Evolutionary conservation across 345 rosid genomes (phyloP), one percentile per base, ranked within the genome.

Genomic region (Viola odorata): DNA sequence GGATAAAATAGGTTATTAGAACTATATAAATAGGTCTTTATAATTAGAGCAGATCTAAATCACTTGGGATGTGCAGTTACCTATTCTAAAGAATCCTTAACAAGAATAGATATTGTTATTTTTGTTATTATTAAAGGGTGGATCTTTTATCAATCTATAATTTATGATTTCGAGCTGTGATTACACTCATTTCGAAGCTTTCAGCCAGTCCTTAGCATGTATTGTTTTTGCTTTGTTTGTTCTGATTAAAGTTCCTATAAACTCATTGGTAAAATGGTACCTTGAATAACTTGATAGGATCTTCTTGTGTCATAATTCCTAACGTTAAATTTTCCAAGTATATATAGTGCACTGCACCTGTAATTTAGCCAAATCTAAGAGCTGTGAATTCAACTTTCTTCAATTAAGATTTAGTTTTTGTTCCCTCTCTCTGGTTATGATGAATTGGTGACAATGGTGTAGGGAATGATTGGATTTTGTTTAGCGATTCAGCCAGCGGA

Each of bases 401-500:
- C n/a, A 9, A 9, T 7, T 2, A 47, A 6, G 10, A 47, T 12
- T 47, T 7, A 4, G 11, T 0, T 9, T n/a, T 47, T 10, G 12
- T 47, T n/a, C 4, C 4, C 12, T 45, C 50, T 11, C 5, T 10
- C 11, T 48, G 48, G 17, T 15, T 37, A 37, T 10, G 36, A 45
- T 45, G 54, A 66, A 60, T 41, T 63, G 36, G 44, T 55, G 37
- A 62, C 50, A 59, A 49, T 64, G 50, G 13, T 72, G 66, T 77
- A 85, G 91, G 96, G 80, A 40, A 17, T 60, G 10, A 52, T 50
- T 41, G 85, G 78, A 54, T 88, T 83, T 75, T 91, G 96, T 73
- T 76, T 91, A 70, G 89, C 96, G 49, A 66, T 91, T 67, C 85
- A 77, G 65, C 77, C 83, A n/a, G 57, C 68, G n/a, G 88, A 73